Base-by-base conservation (phyloP, 768 basidiomycete species). In the Daedaleopsis nitida region DNA sequence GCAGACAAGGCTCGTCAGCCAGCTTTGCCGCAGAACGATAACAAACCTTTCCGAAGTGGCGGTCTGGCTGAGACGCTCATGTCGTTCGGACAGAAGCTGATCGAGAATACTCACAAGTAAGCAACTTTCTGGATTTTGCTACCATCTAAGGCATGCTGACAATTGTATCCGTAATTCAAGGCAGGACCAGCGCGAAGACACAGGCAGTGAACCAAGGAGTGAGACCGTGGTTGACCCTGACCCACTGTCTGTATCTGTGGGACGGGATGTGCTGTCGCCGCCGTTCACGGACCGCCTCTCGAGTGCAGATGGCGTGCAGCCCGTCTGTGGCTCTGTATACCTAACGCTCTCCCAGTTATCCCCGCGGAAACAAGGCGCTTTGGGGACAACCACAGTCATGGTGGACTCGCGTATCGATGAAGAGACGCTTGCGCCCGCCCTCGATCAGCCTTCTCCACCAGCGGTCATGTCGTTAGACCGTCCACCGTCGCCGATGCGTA, bases 281-380 rank as follows among this genome's bases (percentile, higher is more conserved):
- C 19, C 23, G 23, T 49, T 21, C 47, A 27, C 23, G 47, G 21
- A 13, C 47, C 9, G 23, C 47, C 19, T 21, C 23, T 14, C 9
- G 11, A 34, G 5, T 12, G 23, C 23, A 19, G 35, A 39, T 0
- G 50, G 24, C 1, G 8, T 9, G 9, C 10, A 53, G 44, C 5
- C 35, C 21, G n/a, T 27, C 17, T 23, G n/a, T 14, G 55, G 48
- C 10, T 34, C 55, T 27, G 56, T 16, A 23, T 52, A 57, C 35
- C 68, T 85, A 43, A 81, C 80, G 50, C 48, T 83, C 63, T 84
- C 83, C 43, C 81, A 85, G 66, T 73, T 84, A 65, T 85, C 84
- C 7, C 82, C 83, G 62, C 62, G 64, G 56, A 75, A 75, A 69
- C 61, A 19, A 17, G 52, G 24, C 23, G 21, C 38, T 19, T 34